Percentiles rank a stretch among this genome's conserved stretches.
Conservation (phyloP, 495 filamentous ascomycete species). For the Hypoxylon fuscum region DNA sequence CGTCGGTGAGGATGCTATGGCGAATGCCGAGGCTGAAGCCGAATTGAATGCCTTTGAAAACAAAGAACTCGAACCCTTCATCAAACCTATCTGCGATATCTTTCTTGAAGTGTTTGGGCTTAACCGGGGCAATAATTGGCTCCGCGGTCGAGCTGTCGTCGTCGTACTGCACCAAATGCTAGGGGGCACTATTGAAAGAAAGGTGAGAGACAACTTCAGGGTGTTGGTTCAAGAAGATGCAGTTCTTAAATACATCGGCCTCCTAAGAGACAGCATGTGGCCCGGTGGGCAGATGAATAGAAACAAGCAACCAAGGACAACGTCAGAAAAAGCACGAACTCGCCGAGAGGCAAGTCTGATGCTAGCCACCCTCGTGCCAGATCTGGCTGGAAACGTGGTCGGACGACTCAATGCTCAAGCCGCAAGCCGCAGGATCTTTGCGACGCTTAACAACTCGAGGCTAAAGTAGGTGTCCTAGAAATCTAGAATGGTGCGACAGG, state of each 20-base stretch:
- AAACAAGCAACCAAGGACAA: conserved; percentile 64
- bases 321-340: conserved; percentile 73
- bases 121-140: conserved; percentile 91
- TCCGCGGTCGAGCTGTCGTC: conserved; percentile 93
- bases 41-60: conserved; percentile 95
- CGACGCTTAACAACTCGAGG: conserved; percentile 79
- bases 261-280: conserved; percentile 81
- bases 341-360: conserved; percentile 79
- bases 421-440: conserved; percentile 80
- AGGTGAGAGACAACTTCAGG: conserved; percentile 82
- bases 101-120: conserved; percentile 97
- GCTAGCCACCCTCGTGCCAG: conserved; percentile 83
- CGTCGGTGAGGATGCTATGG: conserved; percentile 62
- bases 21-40: conserved; percentile 88
- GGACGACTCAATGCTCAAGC: conserved; percentile 85
- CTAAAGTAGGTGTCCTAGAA: conserved; percentile 65
- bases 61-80: conserved; percentile 89
- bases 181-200: conserved; percentile 96
- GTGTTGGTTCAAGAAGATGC: conserved; percentile 77
- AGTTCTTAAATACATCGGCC: conserved; percentile 74
- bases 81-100: conserved; percentile 97
- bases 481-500: neutral
- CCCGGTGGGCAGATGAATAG: conserved; percentile 69
- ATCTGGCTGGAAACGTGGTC: conserved; percentile 83
- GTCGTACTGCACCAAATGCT: conserved; percentile 82